Base-by-base conservation (phyloP, 306 rosid genomes). In the Vicia villosa region DNA sequence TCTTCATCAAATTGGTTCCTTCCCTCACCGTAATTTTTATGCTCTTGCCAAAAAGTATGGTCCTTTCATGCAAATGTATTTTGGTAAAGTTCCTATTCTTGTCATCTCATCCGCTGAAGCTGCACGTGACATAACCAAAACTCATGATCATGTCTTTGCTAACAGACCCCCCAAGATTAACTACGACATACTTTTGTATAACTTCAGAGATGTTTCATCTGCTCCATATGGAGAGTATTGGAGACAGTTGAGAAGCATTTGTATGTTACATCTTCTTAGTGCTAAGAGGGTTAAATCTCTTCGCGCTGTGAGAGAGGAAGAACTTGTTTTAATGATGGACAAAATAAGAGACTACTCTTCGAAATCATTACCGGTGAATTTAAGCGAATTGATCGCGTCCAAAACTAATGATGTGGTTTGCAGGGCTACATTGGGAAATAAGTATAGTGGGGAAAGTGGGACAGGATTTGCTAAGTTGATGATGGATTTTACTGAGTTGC, bases 171-270 rank as follows among this genome's bases (percentile, higher is more conserved):
- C 40, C n/a, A 4, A 24, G 1, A 26, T 19, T 16, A 10, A 57
- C 26, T 24, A 0, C 3, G 43, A 38, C 5, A 86, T 84, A 66
- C 65, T 84, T 8, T 22, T 79, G 9, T 83, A 83, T 61, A 66
- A 45, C 10, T 65, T 13, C 81, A 78, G 77, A 60, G 91, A 86
- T 43, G 20, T 86, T 2, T 10, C 82, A 0, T 0, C 37, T 8
- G 79, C 91, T 1, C 84, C 81, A 2, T 83, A 81, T 17, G 88
- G 88, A 1, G 81, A 83, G 36, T 83, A 86, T 45, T 86, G 83
- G 91, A 77, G 85, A 73, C 83, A 86, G 8, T 8, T 65, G 46
- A 83, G 75, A 32, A 80, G 89, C 52, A 22, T 82, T 1, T 69
- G 24, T 9, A 78, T 77, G 12, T 38, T 82, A 8, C 80, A 82